Base-by-base conservation (phyloP, 2,329 filamentous ascomycete species). In the Phaeosphaeria sp. region DNA sequence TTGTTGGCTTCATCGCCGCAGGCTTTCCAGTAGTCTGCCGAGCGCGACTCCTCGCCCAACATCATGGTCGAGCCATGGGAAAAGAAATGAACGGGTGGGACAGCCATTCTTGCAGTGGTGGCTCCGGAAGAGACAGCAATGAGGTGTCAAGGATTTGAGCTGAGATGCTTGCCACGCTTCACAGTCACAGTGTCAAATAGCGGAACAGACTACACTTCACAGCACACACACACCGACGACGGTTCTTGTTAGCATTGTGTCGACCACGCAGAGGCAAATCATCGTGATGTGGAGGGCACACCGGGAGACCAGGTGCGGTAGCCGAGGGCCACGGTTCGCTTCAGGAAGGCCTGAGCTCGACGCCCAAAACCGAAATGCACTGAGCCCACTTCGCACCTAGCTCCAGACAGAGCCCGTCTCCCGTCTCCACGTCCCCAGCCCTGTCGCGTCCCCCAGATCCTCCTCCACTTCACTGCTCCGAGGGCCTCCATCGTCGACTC, bases 61-160 rank as follows among this genome's bases (percentile, higher is more conserved):
- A 90, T 90, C 87, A 89, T 89, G 41, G 87, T 90, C 15, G 87
- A 89, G 68, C 88, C 88, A 82, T 90, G 88, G 2, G 87, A 89
- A 75, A 90, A 90, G 76, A 89, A 86, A 69, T 89, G 84, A 0
- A 89, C 85, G 1, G 87, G 87, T 6, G 86, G 83, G 33, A 75
- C 49, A 11, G 58, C 48, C 69, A 74, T 74, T 6, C 15, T 57
- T 46, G 11, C 7, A 42, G 44, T 46, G 13, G 36, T 13, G 33
- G 41, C 23, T 39, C 30, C 4, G 6, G 11, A 42, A 6, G 5
- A n/a, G 21, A 30, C 13, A n/a, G 22, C 21, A 27, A 17, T 17
- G 6, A 23, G 23, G 17, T 21, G 30, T 30, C 11, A 50, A 10
- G 17, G 39, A 39, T 22, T 41, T 41, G 44, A 5, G 23, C 15